phyloP scores from a whole-genome alignment of 176 grass and related monocot genomes.

The Metroxylon sagu region DNA sequence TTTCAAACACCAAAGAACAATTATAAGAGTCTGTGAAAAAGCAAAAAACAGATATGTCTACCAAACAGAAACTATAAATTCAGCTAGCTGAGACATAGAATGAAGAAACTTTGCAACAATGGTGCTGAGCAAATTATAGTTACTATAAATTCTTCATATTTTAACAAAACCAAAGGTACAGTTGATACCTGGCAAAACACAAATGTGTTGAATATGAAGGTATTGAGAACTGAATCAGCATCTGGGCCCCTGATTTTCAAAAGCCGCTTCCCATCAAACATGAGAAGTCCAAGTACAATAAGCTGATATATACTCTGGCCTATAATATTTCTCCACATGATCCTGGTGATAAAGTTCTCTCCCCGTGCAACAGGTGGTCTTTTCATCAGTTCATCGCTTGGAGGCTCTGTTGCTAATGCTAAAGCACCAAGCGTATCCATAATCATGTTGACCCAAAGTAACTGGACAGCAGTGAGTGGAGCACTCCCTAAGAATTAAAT shows the following conservation, averaged over 20 bases:
- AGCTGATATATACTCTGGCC: conserved; percentile 87
- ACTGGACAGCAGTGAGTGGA: conserved; percentile 74
- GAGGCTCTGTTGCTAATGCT: conserved; percentile 81
- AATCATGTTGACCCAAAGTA: conserved; percentile 95
- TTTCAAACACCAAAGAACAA: too few relatives aligned
- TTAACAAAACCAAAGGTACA: too few relatives aligned
- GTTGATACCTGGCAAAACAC: conserved; percentile 72
- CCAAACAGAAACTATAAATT: too few relatives aligned
- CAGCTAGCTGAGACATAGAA: too few relatives aligned
- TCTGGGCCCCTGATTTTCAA: conserved; percentile 22
- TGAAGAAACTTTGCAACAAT: too few relatives aligned
- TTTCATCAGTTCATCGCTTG: conserved; percentile 53
- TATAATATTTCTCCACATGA: conserved; percentile 90
- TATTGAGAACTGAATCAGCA: conserved; percentile 43
- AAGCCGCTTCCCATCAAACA: conserved; percentile 47
- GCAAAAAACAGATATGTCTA: too few relatives aligned
- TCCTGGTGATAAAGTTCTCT: conserved; percentile 74
- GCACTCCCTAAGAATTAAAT: conserved; percentile 49
- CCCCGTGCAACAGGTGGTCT: conserved; percentile 54
- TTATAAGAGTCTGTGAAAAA: too few relatives aligned
- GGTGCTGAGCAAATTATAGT: too few relatives aligned
- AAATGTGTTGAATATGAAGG: conserved; percentile 88
- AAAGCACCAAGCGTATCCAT: conserved; percentile 92
- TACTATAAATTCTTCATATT: too few relatives aligned
- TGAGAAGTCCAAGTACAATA: conserved; percentile 57